These are phyloP conservation scores for Leccinum holopus DNA, from an alignment of 1,284 basidiomycete species.

Conservation along the genomic window DNA sequence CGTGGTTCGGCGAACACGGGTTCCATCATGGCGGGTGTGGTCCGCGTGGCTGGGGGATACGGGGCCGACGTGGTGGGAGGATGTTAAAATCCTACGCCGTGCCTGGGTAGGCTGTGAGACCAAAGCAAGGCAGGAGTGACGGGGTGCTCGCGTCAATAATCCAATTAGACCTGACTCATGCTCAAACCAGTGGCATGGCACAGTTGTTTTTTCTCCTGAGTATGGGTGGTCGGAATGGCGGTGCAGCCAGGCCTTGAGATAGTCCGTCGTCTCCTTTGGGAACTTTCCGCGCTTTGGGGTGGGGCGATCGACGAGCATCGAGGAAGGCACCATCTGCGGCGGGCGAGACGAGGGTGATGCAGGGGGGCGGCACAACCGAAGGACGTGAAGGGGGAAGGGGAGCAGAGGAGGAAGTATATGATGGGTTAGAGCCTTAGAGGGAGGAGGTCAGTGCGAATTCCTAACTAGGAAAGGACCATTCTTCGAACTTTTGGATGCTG, in stretches of 20 bases:
- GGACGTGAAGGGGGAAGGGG: slow-evolving; percentile 28
- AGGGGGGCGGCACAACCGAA: slow-evolving; percentile 37
- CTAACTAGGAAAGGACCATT: slow-evolving; percentile 43
- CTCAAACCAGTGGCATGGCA: slow-evolving; percentile 82
- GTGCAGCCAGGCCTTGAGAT: slow-evolving; percentile 87
- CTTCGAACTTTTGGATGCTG: slow-evolving; percentile 33
- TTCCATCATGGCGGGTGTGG: slow-evolving; percentile 43
- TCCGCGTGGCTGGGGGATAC: slow-evolving; percentile 51
- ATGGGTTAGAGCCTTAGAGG: slow-evolving; percentile 11
- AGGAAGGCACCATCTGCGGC: slow-evolving; percentile 48
- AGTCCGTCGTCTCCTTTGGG: slow-evolving; percentile 87
- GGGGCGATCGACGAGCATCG: slow-evolving; percentile 67
- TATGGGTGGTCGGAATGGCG: slow-evolving; percentile 88
- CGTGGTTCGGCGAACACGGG: slow-evolving; percentile 41
- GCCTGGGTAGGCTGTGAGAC: slow-evolving; percentile 43
- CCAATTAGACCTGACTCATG: slow-evolving; percentile 90
- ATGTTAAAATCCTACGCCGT: slow-evolving; percentile 41
- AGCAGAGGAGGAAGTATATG: slow-evolving; percentile 14
- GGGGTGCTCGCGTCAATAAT: slow-evolving; percentile 75
- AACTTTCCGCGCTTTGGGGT: slow-evolving; percentile 82
- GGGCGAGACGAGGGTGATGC: slow-evolving; percentile 49
- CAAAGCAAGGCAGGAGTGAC: slow-evolving; percentile 9
- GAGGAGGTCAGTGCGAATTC: slow-evolving; percentile 22
- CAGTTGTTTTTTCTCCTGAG: slow-evolving; percentile 88
- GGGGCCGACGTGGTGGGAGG: slow-evolving; percentile 59